Evolutionary conservation across 176 grass and related monocot species (phyloP).

Genomic region (Zizania latifolia): DNA sequence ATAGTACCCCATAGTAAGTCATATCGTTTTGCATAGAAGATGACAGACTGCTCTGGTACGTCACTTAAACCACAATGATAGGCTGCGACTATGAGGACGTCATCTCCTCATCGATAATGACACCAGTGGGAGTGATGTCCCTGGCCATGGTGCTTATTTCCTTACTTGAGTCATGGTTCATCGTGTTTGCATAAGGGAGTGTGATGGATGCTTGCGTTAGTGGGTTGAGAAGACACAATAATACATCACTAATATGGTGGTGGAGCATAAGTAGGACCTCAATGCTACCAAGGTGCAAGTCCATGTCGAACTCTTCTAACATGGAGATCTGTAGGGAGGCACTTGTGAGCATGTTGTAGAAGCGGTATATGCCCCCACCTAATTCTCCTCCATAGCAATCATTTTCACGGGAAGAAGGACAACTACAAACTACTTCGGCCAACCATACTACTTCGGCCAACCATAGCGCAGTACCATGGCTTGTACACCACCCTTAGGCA

Average conservation of each 20-base stretch:
- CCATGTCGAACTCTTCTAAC: no score
- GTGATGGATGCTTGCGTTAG: no score
- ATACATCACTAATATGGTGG: fast-evolving
- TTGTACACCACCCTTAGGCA: background rate
- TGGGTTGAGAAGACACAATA: background rate
- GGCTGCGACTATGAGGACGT: no score
- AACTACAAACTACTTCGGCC: background rate
- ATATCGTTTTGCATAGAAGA: no score
- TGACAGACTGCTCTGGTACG: no score
- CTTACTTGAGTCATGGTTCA: no score
- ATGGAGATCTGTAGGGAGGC: background rate
- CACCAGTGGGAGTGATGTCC: background rate
- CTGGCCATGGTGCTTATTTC: no score
- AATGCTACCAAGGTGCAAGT: background rate
- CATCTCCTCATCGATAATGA: background rate
- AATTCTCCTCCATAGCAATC: background rate
- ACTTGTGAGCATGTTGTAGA: background rate
- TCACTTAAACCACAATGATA: no score
- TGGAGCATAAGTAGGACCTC: background rate
- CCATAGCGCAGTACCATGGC: background rate
- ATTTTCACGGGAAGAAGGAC: background rate
- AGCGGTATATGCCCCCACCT: background rate
- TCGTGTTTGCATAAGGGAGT: no score
- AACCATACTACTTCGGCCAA: no score
- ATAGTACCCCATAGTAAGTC: no score